phyloP scores from a whole-genome alignment of 2,329 filamentous ascomycete species.

The Penicillium fuscoglaucum region DNA sequence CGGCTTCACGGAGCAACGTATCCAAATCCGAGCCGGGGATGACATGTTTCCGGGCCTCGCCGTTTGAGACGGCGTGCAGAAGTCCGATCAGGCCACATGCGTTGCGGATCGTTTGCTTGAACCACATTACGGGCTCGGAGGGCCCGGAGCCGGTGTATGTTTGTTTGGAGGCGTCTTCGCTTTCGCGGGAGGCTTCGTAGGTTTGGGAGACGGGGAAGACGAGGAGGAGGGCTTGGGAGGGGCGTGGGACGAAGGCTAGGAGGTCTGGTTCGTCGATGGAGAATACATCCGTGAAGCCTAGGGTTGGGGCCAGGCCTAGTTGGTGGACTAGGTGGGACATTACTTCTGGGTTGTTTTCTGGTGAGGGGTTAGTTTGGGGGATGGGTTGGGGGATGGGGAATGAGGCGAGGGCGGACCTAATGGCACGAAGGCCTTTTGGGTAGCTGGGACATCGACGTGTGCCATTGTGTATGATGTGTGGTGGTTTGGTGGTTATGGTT shows the following conservation, averaged over 20 bases:
- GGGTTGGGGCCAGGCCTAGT: constrained; percentile 75
- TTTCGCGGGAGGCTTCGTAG: constrained; percentile 73
- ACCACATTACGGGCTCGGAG: constrained; percentile 82
- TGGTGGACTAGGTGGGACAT: constrained; percentile 80
- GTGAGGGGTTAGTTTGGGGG: constrained; percentile 13
- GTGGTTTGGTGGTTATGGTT: not conserved
- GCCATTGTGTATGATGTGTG: constrained; percentile 29
- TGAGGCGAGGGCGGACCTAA: constrained; percentile 38
- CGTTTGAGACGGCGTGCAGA: constrained; percentile 79
- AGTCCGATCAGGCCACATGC: constrained; percentile 90
- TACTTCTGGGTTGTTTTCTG: constrained; percentile 79
- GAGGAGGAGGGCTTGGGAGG: constrained; percentile 82
- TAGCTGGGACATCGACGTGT: constrained; percentile 38
- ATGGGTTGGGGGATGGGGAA: not conserved
- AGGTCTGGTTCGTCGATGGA: constrained; percentile 83
- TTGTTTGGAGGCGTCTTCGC: constrained; percentile 66
- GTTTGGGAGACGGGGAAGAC: constrained; percentile 81
- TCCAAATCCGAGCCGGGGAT: constrained; percentile 49
- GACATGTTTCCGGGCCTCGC: constrained; percentile 65
- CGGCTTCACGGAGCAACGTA: constrained; percentile 67
- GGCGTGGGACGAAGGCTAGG: constrained; percentile 82
- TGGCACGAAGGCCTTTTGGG: constrained; percentile 52
- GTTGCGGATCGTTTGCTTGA: constrained; percentile 90
- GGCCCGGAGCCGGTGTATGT: constrained; percentile 69
- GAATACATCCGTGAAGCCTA: constrained; percentile 88